Evolutionary conservation across 208 protist genomes (phyloP).

Genomic region (Tritrichomonas foetus): DNA sequence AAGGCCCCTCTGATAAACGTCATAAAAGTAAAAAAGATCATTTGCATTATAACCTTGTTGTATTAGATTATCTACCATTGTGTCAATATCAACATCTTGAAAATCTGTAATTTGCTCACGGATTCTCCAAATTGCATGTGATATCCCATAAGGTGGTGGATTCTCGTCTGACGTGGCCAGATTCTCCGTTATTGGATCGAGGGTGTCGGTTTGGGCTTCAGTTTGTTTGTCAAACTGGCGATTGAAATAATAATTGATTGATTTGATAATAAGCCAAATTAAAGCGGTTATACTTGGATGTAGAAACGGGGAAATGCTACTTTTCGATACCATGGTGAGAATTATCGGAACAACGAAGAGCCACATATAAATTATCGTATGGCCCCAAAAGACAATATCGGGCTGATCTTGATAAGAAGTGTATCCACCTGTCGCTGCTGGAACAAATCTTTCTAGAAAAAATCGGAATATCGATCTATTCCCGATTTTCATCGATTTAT

Average conservation of each 20-base stretch:
- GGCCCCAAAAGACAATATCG: background rate
- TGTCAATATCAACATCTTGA: background rate
- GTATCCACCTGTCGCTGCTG: background rate
- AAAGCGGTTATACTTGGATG: background rate
- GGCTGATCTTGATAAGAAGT: background rate
- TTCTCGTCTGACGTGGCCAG: background rate
- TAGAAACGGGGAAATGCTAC: background rate
- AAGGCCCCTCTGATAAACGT: background rate
- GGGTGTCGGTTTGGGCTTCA: background rate
- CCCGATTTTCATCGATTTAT: background rate
- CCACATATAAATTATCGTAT: constrained; percentile 1
- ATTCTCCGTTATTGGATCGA: too few relatives aligned
- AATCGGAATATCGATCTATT: background rate
- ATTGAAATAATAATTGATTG: background rate
- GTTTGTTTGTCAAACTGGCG: background rate
- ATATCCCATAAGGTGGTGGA: constrained; percentile 21
- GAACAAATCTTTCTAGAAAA: background rate
- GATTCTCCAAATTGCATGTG: constrained; percentile 1
- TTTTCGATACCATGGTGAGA: background rate
- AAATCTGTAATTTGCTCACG: constrained; percentile 19
- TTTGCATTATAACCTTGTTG: background rate
- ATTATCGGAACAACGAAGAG: background rate
- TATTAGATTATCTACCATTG: background rate
- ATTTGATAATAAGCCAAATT: constrained; percentile 2
- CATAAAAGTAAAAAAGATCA: constrained; percentile 5